A percentile compares a stretch with the other conserved stretches of the same genome.
phyloP scores from a whole-genome alignment of 139 green algal species.

The Parachlorella kessleri region DNA sequence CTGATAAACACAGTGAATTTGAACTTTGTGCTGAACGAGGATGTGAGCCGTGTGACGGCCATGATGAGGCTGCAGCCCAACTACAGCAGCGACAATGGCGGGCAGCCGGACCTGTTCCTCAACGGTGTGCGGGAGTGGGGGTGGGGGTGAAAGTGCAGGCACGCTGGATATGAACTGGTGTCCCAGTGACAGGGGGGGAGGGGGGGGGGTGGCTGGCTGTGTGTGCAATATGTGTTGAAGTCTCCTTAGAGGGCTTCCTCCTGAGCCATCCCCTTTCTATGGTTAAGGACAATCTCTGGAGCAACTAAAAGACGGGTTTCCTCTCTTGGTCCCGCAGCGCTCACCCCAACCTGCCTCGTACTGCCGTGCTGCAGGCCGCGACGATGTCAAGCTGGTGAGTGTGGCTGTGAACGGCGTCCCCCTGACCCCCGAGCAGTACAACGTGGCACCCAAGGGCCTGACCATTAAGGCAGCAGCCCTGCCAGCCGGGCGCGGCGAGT shows the following conservation, averaged over 20 bases:
- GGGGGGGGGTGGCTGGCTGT: too few relatives aligned
- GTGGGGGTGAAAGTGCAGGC: neutral
- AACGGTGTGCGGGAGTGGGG: constrained; percentile 42
- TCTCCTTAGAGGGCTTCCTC: too few relatives aligned
- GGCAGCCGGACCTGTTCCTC: constrained; percentile 38
- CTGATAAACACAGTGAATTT: constrained; percentile 72
- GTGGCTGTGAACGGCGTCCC: constrained; percentile 54
- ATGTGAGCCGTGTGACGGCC: constrained; percentile 68
- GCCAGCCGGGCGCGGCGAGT: constrained; percentile 28
- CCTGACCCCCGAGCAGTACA: constrained; percentile 36
- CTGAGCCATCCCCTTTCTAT: too few relatives aligned
- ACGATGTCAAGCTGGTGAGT: constrained; percentile 59
- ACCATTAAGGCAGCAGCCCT: constrained; percentile 28
- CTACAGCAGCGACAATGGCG: constrained; percentile 31
- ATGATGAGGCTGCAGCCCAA: constrained; percentile 58
- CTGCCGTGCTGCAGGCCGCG: neutral
- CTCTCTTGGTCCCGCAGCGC: too few relatives aligned
- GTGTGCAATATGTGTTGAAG: too few relatives aligned
- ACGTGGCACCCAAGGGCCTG: constrained; percentile 32
- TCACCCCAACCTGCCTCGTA: too few relatives aligned
- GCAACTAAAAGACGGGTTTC: too few relatives aligned
- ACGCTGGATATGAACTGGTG: neutral
- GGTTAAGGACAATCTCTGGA: too few relatives aligned
- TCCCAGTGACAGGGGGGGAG: too few relatives aligned
- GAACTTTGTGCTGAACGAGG: constrained; percentile 81